Conservation (phyloP, 1,284 basidiomycete genomes). For the Malassezia brasiliensis region DNA sequence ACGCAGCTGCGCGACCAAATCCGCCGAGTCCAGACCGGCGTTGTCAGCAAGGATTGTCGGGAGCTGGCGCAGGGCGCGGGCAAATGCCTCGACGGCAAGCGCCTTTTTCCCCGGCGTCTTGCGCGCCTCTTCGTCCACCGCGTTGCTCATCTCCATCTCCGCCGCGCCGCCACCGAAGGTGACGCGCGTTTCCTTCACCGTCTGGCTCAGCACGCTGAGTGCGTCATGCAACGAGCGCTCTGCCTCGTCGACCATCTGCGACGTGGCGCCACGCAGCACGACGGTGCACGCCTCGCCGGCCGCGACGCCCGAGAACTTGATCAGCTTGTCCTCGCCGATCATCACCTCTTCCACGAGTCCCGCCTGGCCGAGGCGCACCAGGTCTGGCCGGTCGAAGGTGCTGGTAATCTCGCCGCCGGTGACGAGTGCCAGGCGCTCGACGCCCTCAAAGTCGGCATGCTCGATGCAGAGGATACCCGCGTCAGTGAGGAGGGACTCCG, state of each 20-base stretch:
- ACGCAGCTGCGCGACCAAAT: conserved; percentile 77
- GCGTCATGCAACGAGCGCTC: conserved; percentile 96
- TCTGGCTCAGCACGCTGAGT: conserved; percentile 90
- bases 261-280: conserved; percentile 88
- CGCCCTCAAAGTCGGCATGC: conserved; percentile 98
- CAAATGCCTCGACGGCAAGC: conserved; percentile 85
- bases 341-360: conserved; percentile 97
- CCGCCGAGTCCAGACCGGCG: conserved; percentile 92
- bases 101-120: conserved; percentile 87
- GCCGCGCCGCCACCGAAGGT: conserved; percentile 92
- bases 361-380: conserved; percentile 85
- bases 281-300: conserved; percentile 98
- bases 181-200: conserved; percentile 88
- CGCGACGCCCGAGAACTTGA: conserved; percentile 97
- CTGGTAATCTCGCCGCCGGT: conserved; percentile 96
- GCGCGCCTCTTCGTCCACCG: conserved; percentile 78
- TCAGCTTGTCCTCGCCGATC: conserved; percentile 97
- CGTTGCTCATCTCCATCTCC: conserved; percentile 94
- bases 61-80: conserved; percentile 69
- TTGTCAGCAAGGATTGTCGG: conserved; percentile 96
- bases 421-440: conserved; percentile 87
- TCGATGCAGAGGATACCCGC: conserved; percentile 93
- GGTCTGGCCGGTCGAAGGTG: conserved; percentile 86
- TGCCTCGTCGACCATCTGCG: conserved; percentile 98
- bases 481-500: conserved; percentile 84